phyloP scores from a whole-genome alignment of 768 basidiomycete species.

The Arthromyces matolae region DNA sequence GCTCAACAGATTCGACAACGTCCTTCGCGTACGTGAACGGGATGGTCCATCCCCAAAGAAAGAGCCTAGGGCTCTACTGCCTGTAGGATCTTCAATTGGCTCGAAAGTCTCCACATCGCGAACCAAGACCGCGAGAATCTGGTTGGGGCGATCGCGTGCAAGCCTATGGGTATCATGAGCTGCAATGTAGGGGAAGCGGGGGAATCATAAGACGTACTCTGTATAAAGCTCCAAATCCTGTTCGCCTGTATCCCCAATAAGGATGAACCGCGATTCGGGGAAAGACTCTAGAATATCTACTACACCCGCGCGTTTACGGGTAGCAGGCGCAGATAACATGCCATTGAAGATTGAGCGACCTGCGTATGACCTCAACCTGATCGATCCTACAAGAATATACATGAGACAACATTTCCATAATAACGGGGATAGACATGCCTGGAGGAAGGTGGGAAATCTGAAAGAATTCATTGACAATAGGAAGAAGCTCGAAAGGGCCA shows the following conservation, averaged over 20 bases:
- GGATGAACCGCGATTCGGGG: slow-evolving; percentile 69
- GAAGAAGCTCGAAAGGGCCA: slow-evolving; percentile 80
- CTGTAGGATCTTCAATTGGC: slow-evolving; percentile 63
- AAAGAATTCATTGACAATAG: slow-evolving; percentile 76
- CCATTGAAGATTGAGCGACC: slow-evolving; percentile 81
- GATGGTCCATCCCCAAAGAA: slow-evolving; percentile 16
- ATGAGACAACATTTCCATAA: not conserved
- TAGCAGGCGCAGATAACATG: slow-evolving; percentile 76
- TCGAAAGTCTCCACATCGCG: slow-evolving; percentile 59
- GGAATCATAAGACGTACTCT: slow-evolving; percentile 35
- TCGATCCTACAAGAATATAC: slow-evolving; percentile 46
- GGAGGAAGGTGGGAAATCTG: slow-evolving; percentile 62
- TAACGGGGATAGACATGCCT: slow-evolving; percentile 32
- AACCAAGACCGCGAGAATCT: slow-evolving; percentile 79
- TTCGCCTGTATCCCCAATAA: slow-evolving; percentile 91
- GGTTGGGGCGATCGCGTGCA: slow-evolving; percentile 63
- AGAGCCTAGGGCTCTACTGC: slow-evolving; percentile 34
- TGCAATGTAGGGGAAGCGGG: not conserved
- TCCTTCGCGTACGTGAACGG: slow-evolving; percentile 11
- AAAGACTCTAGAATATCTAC: slow-evolving; percentile 76
- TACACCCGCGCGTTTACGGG: slow-evolving; percentile 78
- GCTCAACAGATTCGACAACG: slow-evolving; percentile 8
- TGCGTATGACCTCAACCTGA: slow-evolving; percentile 82
- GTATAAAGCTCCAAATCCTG: slow-evolving; percentile 93
- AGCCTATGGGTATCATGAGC: slow-evolving; percentile 32